phyloP scores from a whole-genome alignment of 257 asterid species.

The Penstemon davidsonii region DNA sequence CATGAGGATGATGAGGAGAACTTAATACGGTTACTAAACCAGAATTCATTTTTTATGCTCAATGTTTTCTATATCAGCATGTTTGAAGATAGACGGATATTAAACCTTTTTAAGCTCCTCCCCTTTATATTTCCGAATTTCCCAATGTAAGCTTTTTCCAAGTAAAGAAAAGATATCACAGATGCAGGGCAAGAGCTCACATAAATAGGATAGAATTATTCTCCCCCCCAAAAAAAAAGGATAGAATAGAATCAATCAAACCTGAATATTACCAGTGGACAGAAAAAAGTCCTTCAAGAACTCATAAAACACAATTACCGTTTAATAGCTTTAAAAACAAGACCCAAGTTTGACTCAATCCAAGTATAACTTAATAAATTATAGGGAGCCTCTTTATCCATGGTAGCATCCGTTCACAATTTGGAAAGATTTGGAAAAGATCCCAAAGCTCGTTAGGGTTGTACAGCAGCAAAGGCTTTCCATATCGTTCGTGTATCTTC shows the following conservation, averaged over 20 bases:
- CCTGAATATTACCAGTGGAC: slow-evolving; percentile 92
- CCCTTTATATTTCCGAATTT: no score
- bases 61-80: no score
- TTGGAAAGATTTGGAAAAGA: no score
- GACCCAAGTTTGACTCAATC: no score
- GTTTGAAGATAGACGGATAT: neutral
- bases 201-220: neutral
- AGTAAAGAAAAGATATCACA: neutral
- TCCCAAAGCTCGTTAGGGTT: no score
- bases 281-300: slow-evolving; percentile 83
- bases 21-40: slow-evolving; percentile 53
- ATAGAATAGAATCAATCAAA: slow-evolving; percentile 35
- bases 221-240: neutral
- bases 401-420: no score
- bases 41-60: neutral
- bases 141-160: neutral
- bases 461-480: slow-evolving; percentile 5
- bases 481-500: slow-evolving; percentile 32
- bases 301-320: slow-evolving; percentile 34
- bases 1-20: slow-evolving; percentile 88
- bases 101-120: no score
- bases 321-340: no score
- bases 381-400: no score
- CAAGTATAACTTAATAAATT: no score
- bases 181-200: slow-evolving; percentile 16